Base-by-base conservation (phyloP, 2,329 filamentous ascomycete genomes). In the Alternaria angustiovoidea region DNA sequence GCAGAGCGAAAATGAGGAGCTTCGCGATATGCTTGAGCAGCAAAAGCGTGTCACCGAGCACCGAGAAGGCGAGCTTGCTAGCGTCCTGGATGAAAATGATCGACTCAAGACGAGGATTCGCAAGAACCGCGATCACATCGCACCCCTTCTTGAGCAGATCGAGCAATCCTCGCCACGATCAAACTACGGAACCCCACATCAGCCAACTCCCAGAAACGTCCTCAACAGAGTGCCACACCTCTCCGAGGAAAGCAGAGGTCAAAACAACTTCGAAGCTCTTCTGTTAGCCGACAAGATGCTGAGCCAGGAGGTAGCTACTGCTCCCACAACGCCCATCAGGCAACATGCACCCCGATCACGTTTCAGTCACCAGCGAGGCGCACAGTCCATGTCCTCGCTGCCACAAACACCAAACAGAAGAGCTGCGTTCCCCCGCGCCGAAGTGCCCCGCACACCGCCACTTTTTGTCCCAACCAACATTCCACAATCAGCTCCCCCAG, bases 61-160 rank as follows among this genome's bases (percentile, higher is more conserved):
- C 65, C 90, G 93, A 69, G 90, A 92, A 61, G 90, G 91, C 64
- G 89, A 93, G 71, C 87, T 91, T 18, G 84, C 87, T 7, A 83
- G 83, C 53, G 81, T 96, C n/a, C 78, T 83, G 2, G 92, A 96
- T 70, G 91, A 95, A 73, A 91, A 93, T 56, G 84, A 88, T 39
- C 86, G 92, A 75, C 84, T 97, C 51, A 87, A 94, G 59, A 91
- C 89, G 63, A 89, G 94, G 20, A 96, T 98, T 65, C 88, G 91
- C 42, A 92, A 96, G 76, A 97, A 97, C 74, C 85, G 94, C 63
- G 91, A 96, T 74, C 93, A 96, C 73, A 89, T 96, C 69, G 91
- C 92, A 59, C 75, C 76, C 3, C 71, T 79, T 30, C 63, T 79
- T n/a, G 74, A 76, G 52, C 75, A 73, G 36, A 71, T 77, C 43